phyloP scores from a whole-genome alignment of 2,329 filamentous ascomycete species.

The Ceratocystis eucalypticola region DNA sequence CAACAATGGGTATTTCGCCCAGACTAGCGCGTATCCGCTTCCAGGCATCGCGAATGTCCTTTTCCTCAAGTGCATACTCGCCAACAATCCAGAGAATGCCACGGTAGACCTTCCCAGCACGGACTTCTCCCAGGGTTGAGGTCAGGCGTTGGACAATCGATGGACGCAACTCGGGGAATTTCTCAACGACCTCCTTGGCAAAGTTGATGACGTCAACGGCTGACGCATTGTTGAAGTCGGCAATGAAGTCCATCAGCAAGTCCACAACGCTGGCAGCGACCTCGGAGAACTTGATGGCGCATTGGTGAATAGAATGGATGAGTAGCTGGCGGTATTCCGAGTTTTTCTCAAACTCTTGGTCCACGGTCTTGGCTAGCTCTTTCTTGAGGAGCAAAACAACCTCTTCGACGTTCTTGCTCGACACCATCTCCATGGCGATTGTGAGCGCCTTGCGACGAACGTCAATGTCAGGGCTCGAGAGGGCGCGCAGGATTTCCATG shows the following conservation, averaged over 20 bases:
- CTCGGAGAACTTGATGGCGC: constrained; percentile 97
- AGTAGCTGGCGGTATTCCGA: constrained; percentile 86
- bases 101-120: constrained; percentile 92
- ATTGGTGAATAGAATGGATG: constrained; percentile 95
- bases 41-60: constrained; percentile 92
- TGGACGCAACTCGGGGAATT: constrained; percentile 78
- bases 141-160: constrained; percentile 83
- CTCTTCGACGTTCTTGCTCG: constrained; percentile 96
- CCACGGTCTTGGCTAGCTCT: constrained; percentile 90
- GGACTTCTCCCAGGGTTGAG: constrained; percentile 79
- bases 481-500: constrained; percentile 91
- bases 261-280: constrained; percentile 94
- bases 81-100: constrained; percentile 96
- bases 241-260: constrained; percentile 96
- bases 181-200: constrained; percentile 97
- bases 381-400: constrained; percentile 94
- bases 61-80: constrained; percentile 89
- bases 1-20: constrained; percentile 91
- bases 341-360: constrained; percentile 98
- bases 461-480: constrained; percentile 91
- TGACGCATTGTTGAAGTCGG: constrained; percentile 92
- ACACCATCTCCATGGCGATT: constrained; percentile 93
- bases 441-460: constrained; percentile 82
- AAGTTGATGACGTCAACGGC: constrained; percentile 97
- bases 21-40: constrained; percentile 86